phyloP scores from a whole-genome alignment of 495 filamentous ascomycete species.

The Penicillium pancosmium region DNA sequence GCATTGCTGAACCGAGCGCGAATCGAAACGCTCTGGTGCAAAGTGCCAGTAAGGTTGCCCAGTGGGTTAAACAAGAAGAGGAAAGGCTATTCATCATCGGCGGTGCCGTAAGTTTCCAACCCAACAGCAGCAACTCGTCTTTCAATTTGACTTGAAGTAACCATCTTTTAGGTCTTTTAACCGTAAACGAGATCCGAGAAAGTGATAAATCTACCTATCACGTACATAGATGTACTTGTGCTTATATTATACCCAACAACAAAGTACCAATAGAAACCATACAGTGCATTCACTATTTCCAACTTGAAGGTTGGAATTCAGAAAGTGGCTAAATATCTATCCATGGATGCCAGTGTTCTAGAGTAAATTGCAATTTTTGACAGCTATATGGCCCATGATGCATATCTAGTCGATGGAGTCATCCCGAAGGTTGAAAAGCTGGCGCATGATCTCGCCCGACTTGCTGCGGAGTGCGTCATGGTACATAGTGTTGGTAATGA shows the following conservation, averaged over 20 bases:
- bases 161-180: slow-evolving; percentile 32
- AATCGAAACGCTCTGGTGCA: slow-evolving; percentile 79
- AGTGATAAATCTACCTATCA: not conserved
- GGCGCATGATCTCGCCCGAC: slow-evolving; percentile 71
- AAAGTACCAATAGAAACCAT: not conserved
- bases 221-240: slow-evolving; percentile 2
- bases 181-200: not conserved
- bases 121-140: not conserved
- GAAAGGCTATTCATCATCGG: slow-evolving; percentile 94
- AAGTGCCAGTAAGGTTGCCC: slow-evolving; percentile 81
- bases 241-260: slow-evolving; percentile 1
- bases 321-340: not conserved
- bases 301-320: too few species aligned
- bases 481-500: slow-evolving; percentile 82
- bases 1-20: slow-evolving; percentile 78
- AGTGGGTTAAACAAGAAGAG: slow-evolving; percentile 90
- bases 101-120: slow-evolving; percentile 64
- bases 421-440: slow-evolving; percentile 70
- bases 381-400: not conserved
- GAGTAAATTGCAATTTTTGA: not conserved
- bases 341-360: not conserved
- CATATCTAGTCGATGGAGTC: slow-evolving; percentile 66
- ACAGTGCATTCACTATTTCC: not conserved
- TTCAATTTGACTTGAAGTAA: not conserved
- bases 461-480: slow-evolving; percentile 78